Conservation (phyloP, 176 grass and related monocot species). For the Ensete ventricosum region DNA sequence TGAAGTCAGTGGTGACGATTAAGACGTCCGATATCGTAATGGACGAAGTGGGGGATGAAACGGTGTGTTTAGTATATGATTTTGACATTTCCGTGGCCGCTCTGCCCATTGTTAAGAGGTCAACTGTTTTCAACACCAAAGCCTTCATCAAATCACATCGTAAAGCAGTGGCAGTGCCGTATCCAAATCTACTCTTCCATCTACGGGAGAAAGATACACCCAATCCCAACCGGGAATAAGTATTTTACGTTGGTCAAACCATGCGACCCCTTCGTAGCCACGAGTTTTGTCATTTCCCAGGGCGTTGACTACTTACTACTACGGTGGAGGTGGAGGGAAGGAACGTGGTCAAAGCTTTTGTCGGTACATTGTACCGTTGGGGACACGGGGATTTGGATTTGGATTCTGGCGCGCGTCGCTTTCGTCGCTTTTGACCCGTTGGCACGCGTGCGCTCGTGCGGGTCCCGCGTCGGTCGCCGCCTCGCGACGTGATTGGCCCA, state of each 20-base stretch:
- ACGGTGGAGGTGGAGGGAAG: not conserved
- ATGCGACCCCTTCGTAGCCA: too few relatives aligned
- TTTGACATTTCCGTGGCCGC: not conserved
- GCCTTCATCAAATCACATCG: not conserved
- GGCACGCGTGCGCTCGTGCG: slow-evolving; percentile 1
- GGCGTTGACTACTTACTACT: too few relatives aligned
- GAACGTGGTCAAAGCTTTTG: not conserved
- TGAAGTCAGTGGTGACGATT: too few relatives aligned
- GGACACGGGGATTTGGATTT: too few relatives aligned
- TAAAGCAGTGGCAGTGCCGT: not conserved
- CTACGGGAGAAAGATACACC: not conserved
- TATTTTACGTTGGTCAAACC: too few relatives aligned
- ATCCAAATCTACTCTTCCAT: not conserved
- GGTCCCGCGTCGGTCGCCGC: slow-evolving; percentile 3
- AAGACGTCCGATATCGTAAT: too few relatives aligned
- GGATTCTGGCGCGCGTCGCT: not conserved
- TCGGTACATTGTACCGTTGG: not conserved
- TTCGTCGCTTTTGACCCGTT: not conserved
- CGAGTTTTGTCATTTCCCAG: too few relatives aligned
- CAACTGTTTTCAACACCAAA: not conserved
- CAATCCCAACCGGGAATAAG: not conserved
- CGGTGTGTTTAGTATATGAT: too few relatives aligned
- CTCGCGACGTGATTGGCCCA: not conserved
- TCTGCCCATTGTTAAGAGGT: not conserved
- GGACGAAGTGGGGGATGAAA: too few relatives aligned